Evolutionary conservation across 1,284 basidiomycete species (phyloP), one percentile per base, ranked within the genome.

Genomic region (Malassezia arunalokei): DNA sequence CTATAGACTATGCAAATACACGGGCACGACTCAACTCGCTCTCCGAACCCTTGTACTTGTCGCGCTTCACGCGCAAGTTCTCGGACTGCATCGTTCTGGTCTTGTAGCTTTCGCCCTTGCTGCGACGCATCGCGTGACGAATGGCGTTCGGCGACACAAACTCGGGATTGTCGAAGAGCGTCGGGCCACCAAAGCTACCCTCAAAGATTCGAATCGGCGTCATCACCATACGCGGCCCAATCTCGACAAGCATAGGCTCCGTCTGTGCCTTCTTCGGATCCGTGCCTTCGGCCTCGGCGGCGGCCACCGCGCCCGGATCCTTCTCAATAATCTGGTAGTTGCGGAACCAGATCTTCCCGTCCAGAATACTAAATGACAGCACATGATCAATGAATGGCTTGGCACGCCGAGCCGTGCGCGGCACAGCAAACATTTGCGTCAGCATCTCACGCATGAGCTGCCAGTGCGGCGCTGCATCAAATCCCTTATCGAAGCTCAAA

Each of bases 301-400:
- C 52, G 31, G 57, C 61, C 37, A 55, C 58, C 42, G 63, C 58
- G 50, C 66, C 63, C 24, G 86, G 84, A 70, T 78, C 78, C 60
- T 78, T 78, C 57, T 80, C 78, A 60, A 80, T 76, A 57, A 80
- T 79, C 75, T 98, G 92, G 78, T 86, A 98, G 76, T 96, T 96
- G 61, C 94, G 82, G 80, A 98, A 96, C 94, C 94, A 99, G 62
- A 98, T 88, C 74, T 95, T 96, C 73, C 82, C 81, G 78, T 99
- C 94, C 39, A 94, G 79, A 47, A 98, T 80, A 17, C 90, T 94
- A 75, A 99, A 98, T 40, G 88, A 87, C 59, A 98, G 80, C 67
- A 98, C 83, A 71, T 98, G 94, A 76, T 99, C 94, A 65, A 99
- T 82, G 76, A 99, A 99, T 1, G 94, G 94, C 75, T 99, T 99